Evolutionary conservation across 148 eudicot species (phyloP), one percentile per base, ranked within the genome.

Genomic region (Rhododendron kiyosumense): DNA sequence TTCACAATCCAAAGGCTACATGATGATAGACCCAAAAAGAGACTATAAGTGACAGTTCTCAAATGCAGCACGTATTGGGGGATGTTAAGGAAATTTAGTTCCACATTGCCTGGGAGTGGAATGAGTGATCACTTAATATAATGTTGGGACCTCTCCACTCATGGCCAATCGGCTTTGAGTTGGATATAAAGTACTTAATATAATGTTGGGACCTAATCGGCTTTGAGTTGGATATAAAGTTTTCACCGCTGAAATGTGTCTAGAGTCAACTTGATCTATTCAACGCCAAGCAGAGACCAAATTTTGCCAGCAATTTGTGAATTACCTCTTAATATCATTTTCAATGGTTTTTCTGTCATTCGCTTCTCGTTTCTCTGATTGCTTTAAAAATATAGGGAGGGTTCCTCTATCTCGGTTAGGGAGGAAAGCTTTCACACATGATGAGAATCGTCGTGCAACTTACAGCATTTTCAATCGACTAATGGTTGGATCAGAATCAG

Each of bases 361-460:
- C 41, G 57, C 26, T 79, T 78, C 51, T 85, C 45, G 43, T 74
- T 82, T 24, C 43, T 61, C 79, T 71, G 57, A 78, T 79, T 87
- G 84, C 54, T 79, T 49, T 74, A 15, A 38, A n/a, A 54, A 54
- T 84, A 81, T 87, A 95, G 98, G 94, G 79, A 94, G 89, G 88
- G 91, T 92, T 82, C 83, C 87, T 49, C 74, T 86, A 24, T 87
- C 91, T 6, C 90, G 91, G 84, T 86, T 87, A 83, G 96, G 92
- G 74, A 94, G 87, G 88, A 94, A 90, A 57, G 81, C 93, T 84
- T 84, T 86, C 74, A 51, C 91, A 67, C 86, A 82, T 83, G 98
- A 93, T 84, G 95, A 94, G 83, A 90, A 94, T 74, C 94, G 95
- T 38, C 96, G 95, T 85, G 91, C 95, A 79, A 91, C 95, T 32